Base-by-base conservation (phyloP, 2,329 filamentous ascomycete species). In the Aspergillus calidoustus region DNA sequence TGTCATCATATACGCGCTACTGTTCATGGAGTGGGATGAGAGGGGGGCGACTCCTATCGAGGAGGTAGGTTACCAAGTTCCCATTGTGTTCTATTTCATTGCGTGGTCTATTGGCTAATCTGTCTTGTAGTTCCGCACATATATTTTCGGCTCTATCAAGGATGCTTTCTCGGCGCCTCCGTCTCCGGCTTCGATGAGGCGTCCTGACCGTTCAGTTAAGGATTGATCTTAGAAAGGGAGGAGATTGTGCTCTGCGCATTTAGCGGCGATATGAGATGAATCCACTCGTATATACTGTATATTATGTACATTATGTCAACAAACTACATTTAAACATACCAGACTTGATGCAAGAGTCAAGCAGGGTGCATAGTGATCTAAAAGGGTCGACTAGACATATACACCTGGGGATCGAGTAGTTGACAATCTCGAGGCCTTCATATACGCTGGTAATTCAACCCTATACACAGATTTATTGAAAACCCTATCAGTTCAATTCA, bases 11-110 rank as follows among this genome's bases (percentile, higher is more conserved):
- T 82, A 82, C 62, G 74, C 76, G 15, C 68, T 80, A 30, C 68
- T 82, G 1, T 80, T 79, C 56, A 79, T 81, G 76, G 76, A 79
- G 64, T 80, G 79, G 78, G 77, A 76, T 67, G 72, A 74, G n/a
- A 70, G 69, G 28, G 55, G 55, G 57, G 72, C 71, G 49, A 79
- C 75, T 66, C 77, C 76, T 2, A 78, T 81, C 63, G 73, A 78
- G 54, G 72, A 74, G 57, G 78, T 80, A 60, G 70, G n/a, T 47
- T 54, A 46, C 44, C 54, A 6, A 49, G 4, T 15, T 25, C 47
- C n/a, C 28, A 54, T 25, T 49, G 22, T 31, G 22, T 17, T 46
- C 34, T n/a, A 19, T 54, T 3, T 9, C 7, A 17, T 7, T 25
- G 48, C 56, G 19, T 9, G 34, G 22, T 58, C 47, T 13, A 19